Percentiles rank a stretch among this genome's conserved stretches.
Conservation (phyloP, 352 stramenopile genomes). For the Phytophthora podocarpi region DNA sequence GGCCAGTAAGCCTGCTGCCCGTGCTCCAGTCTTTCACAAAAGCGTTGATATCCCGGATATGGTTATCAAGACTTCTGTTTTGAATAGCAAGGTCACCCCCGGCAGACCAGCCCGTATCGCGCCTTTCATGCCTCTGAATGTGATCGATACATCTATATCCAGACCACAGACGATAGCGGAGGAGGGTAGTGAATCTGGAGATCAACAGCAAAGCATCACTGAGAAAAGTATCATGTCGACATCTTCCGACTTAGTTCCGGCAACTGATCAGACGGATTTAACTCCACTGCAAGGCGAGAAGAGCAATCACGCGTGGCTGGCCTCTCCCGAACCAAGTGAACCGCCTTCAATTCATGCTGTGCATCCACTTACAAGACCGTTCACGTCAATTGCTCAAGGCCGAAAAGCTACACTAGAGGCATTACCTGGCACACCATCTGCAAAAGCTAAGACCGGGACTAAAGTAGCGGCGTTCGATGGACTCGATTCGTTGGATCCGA, state of each 20-base stretch:
- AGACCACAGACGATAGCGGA: conserved; percentile 25
- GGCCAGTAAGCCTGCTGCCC: not conserved
- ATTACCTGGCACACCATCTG: conserved; percentile 21
- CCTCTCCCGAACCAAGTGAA: conserved; percentile 13
- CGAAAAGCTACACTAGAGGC: conserved; percentile 37
- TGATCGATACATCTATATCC: conserved; percentile 7
- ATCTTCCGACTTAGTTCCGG: not conserved
- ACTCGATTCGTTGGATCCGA: conserved; percentile 13
- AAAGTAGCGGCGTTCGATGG: conserved; percentile 19
- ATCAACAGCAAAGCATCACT: not conserved
- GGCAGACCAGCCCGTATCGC: conserved; percentile 17
- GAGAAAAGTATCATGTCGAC: not conserved
- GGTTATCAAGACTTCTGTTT: conserved; percentile 43
- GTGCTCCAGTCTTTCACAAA: conserved; percentile 9
- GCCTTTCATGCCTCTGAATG: conserved; percentile 21
- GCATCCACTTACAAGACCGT: conserved; percentile 28
- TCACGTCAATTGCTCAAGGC: conserved; percentile 25
- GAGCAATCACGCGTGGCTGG: conserved; percentile 30
- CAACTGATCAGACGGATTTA: not conserved
- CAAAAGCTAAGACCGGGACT: conserved; percentile 12
- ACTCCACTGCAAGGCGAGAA: conserved; percentile 8
- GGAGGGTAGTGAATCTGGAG: conserved; percentile 15
- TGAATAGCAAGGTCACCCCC: conserved; percentile 23
- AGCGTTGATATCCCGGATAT: conserved; percentile 25
- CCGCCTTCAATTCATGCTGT: conserved; percentile 23